These are phyloP conservation scores for Ustilago crameri DNA, from an alignment of 1,284 basidiomycete species.

Conservation along the genomic window DNA sequence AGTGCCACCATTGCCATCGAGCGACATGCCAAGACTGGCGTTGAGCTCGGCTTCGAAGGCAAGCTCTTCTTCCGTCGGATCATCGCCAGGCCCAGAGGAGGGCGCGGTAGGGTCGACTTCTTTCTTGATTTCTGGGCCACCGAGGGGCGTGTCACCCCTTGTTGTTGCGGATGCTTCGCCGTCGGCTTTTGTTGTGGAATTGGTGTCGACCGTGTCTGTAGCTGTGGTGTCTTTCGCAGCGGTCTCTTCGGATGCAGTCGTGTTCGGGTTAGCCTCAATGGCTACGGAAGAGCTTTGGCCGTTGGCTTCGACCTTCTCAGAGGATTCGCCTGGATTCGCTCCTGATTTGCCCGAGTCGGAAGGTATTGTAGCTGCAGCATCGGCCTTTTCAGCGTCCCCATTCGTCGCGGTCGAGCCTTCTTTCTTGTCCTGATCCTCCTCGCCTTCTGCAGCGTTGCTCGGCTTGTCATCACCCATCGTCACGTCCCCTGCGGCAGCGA, in stretches of 20 bases:
- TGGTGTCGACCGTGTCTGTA: neutral
- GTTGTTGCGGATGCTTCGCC: neutral
- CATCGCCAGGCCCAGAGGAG: constrained; percentile 15
- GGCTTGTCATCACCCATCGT: neutral
- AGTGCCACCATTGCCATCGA: constrained; percentile 28
- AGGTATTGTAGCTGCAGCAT: neutral
- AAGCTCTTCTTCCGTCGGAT: constrained; percentile 53
- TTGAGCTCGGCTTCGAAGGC: constrained; percentile 56
- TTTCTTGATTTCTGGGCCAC: constrained; percentile 3
- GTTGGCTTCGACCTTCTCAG: neutral
- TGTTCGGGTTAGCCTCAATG: neutral
- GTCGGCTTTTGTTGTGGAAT: neutral
- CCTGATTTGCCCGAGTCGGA: neutral
- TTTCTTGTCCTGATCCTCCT: neutral
- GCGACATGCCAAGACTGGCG: constrained; percentile 42
- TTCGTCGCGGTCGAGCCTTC: neutral
- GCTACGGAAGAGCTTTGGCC: neutral
- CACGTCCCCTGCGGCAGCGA: neutral
- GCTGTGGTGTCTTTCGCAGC: neutral
- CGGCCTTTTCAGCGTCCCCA: neutral
- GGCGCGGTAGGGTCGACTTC: constrained; percentile 11
- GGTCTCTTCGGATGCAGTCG: neutral
- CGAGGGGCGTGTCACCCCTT: neutral
- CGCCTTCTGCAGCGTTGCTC: neutral
- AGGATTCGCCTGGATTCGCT: neutral